A percentile compares a stretch with the other conserved stretches of the same genome.
These are phyloP conservation scores for Fistulinella staudtii DNA, from an alignment of 1,284 basidiomycete genomes.

Conservation along the genomic window DNA sequence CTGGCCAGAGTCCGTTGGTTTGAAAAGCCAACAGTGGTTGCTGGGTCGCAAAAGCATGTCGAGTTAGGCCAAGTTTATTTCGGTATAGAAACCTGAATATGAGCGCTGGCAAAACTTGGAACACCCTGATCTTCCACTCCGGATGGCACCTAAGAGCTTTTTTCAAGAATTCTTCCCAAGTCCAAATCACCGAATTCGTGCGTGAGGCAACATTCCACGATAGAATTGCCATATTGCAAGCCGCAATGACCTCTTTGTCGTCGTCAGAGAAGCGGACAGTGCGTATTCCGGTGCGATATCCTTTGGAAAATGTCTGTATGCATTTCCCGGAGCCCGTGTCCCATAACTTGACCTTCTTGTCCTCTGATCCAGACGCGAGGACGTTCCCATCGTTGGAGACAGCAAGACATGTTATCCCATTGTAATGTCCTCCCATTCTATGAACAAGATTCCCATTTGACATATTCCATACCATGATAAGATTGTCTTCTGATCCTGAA, in stretches of 20 bases:
- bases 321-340: conserved; percentile 15
- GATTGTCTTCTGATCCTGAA: conserved; percentile 23
- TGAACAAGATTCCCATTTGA: conserved; percentile 14
- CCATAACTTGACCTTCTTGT: conserved; percentile 25
- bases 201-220: no score
- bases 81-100: not conserved
- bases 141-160: not conserved
- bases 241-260: conserved; percentile 12
- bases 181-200: no score
- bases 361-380: conserved; percentile 18
- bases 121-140: conserved; percentile 5
- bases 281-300: conserved; percentile 13
- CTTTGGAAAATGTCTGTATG: conserved; percentile 14
- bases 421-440: conserved; percentile 17
- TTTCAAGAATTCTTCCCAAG: not conserved
- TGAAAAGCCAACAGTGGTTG: no score
- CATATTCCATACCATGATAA: conserved; percentile 22
- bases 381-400: conserved; percentile 14
- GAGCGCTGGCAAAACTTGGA: conserved; percentile 5
- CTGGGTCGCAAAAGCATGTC: no score
- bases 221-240: no score
- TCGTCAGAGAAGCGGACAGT: conserved; percentile 14
- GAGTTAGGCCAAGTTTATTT: not conserved
- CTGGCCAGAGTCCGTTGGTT: conserved; percentile 4
- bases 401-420: conserved; percentile 18